Evolutionary conservation across 257 asterid genomes (phyloP).

Genomic region (Ophiorrhiza pumila): DNA sequence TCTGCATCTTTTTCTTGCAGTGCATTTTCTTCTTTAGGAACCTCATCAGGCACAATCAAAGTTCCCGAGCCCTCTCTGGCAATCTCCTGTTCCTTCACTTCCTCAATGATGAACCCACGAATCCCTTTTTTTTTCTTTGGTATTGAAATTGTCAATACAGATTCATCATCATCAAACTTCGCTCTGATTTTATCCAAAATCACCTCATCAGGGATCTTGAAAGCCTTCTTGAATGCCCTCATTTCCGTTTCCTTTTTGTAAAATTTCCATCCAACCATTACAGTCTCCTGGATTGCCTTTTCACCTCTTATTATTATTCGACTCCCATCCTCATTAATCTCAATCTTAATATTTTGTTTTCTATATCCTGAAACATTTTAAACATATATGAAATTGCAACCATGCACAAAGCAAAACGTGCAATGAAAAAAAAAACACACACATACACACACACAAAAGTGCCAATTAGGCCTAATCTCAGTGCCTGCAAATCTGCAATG

Average conservation of each 20-base stretch:
- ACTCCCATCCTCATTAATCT: conserved; percentile 70
- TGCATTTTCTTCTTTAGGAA: conserved; percentile 1
- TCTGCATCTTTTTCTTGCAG: background rate
- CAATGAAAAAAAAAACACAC: background rate
- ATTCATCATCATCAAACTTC: conserved; percentile 50
- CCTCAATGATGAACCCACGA: conserved; percentile 49
- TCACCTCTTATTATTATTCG: conserved; percentile 54
- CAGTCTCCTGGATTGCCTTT: conserved; percentile 52
- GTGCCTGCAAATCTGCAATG: too few species aligned
- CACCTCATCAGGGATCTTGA: conserved; percentile 71
- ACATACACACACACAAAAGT: background rate
- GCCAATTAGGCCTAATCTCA: background rate
- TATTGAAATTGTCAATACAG: conserved; percentile 54
- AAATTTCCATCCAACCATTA: conserved; percentile 56
- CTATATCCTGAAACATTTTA: conserved; percentile 45
- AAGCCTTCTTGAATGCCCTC: conserved; percentile 59
- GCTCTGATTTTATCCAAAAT: conserved; percentile 67
- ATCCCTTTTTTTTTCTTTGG: conserved; percentile 69
- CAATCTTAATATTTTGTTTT: conserved; percentile 55
- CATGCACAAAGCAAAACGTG: background rate
- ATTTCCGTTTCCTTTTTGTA: conserved; percentile 46
- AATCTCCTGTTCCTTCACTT: conserved; percentile 47
- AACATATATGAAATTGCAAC: background rate
- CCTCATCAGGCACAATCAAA: conserved; percentile 34
- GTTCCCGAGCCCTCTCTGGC: conserved; percentile 32